phyloP scores from a whole-genome alignment of 768 basidiomycete genomes.

The Boletus reticulatus region DNA sequence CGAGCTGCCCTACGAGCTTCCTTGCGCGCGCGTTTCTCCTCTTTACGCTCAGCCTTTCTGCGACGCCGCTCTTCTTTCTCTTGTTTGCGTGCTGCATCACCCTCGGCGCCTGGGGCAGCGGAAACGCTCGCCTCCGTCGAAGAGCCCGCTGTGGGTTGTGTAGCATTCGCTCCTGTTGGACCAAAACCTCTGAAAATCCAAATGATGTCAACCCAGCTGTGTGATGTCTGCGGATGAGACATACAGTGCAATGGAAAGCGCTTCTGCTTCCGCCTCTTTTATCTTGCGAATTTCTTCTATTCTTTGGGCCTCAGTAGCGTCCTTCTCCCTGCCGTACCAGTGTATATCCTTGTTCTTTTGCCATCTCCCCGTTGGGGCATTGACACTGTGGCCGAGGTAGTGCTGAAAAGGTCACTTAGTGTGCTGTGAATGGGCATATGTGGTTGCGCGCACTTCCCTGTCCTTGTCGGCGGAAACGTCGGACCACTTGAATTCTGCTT shows the following conservation, averaged over 20 bases:
- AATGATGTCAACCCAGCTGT: slow-evolving; percentile 2
- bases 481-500: slow-evolving; percentile 89
- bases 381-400: slow-evolving; percentile 93
- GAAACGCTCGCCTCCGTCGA: slow-evolving; percentile 16
- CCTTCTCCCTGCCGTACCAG: slow-evolving; percentile 81
- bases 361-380: slow-evolving; percentile 94
- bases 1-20: slow-evolving; percentile 43
- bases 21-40: slow-evolving; percentile 56
- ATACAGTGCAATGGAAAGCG: slow-evolving; percentile 75
- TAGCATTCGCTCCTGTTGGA: slow-evolving; percentile 41
- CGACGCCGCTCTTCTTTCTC: slow-evolving; percentile 51
- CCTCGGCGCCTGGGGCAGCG: slow-evolving; percentile 22
- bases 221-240: slow-evolving; percentile 23
- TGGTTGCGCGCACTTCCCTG: slow-evolving; percentile 60
- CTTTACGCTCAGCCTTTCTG: slow-evolving; percentile 55
- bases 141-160: slow-evolving; percentile 19
- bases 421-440: background rate
- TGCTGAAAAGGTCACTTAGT: slow-evolving; percentile 49
- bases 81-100: slow-evolving; percentile 31
- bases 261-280: slow-evolving; percentile 90
- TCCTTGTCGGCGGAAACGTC: slow-evolving; percentile 93
- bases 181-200: slow-evolving; percentile 67
- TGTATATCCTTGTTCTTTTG: slow-evolving; percentile 97
- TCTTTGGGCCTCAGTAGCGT: slow-evolving; percentile 43
- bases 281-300: slow-evolving; percentile 74